Evolutionary conservation across 2,329 filamentous ascomycete species (phyloP).

Genomic region (Colletotrichum tofieldiae): DNA sequence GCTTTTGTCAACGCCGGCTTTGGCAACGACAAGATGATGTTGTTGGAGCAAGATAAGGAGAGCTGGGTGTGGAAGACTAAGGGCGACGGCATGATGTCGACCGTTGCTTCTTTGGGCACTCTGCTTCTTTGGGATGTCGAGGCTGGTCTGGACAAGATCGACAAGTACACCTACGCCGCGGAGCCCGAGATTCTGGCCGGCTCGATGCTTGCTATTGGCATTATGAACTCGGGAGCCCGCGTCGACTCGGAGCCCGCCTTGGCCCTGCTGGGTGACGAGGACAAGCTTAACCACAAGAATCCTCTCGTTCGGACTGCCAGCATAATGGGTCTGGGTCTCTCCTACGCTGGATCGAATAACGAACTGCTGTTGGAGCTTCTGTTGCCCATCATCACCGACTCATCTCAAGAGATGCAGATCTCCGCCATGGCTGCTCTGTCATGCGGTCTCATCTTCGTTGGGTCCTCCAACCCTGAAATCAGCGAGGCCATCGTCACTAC

Average conservation of each 20-base stretch:
- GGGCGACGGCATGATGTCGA: conserved; percentile 97
- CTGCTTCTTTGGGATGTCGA: conserved; percentile 96
- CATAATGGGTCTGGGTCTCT: conserved; percentile 95
- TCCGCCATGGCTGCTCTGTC: conserved; percentile 96
- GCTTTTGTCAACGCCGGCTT: conserved; percentile 97
- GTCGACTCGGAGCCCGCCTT: conserved; percentile 92
- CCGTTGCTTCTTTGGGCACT: conserved; percentile 92
- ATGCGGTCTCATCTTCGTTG: conserved; percentile 91
- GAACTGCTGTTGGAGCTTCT: conserved; percentile 89
- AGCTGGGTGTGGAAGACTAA: conserved; percentile 99
- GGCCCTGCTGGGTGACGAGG: conserved; percentile 85
- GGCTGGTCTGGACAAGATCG: conserved; percentile 91
- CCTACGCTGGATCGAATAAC: conserved; percentile 95
- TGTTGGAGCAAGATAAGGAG: conserved; percentile 88
- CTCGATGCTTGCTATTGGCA: conserved; percentile 92
- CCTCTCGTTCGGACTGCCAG: conserved; percentile 84
- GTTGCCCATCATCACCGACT: conserved; percentile 89
- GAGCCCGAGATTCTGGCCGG: conserved; percentile 92
- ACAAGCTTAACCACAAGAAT: conserved; percentile 85
- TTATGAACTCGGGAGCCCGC: conserved; percentile 93
- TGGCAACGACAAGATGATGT: conserved; percentile 97
- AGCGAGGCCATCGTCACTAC: conserved; percentile 94
- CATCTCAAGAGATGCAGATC: conserved; percentile 90
- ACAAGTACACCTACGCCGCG: conserved; percentile 89
- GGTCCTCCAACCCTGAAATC: conserved; percentile 91